These are phyloP conservation scores for Calocybe gambosa DNA, from an alignment of 1,284 basidiomycete species.

Conservation along the genomic window DNA sequence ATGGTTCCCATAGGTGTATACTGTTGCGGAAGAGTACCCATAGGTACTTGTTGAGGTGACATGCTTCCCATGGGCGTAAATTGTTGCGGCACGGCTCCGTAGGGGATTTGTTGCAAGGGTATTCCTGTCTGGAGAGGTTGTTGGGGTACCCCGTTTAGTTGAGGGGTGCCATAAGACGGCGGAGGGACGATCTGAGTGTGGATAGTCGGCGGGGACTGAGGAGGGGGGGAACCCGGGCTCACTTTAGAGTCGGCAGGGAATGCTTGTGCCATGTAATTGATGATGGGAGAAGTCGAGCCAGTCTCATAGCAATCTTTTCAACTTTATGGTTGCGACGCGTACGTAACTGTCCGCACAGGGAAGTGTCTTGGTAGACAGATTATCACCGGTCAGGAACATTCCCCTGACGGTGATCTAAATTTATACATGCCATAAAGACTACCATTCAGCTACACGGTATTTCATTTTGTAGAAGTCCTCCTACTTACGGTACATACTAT, in stretches of 20 bases:
- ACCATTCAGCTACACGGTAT: too few species aligned
- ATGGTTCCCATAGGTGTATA: not conserved
- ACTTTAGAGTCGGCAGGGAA: slow-evolving; percentile 1
- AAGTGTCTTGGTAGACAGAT: not conserved
- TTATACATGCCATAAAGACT: too few species aligned
- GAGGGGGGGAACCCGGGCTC: not conserved
- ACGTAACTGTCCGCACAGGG: not conserved
- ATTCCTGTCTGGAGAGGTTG: not conserved
- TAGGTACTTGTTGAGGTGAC: not conserved
- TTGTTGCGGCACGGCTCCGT: not conserved
- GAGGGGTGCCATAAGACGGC: not conserved
- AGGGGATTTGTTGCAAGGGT: not conserved
- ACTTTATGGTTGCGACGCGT: not conserved
- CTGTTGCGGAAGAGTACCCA: not conserved
- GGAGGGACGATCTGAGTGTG: not conserved
- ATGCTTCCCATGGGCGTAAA: not conserved
- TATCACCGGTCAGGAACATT: too few species aligned
- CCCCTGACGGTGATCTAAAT: too few species aligned
- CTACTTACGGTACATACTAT: too few species aligned
- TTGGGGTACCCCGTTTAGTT: not conserved
- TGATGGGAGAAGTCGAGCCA: not conserved
- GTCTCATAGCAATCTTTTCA: not conserved
- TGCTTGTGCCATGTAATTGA: slow-evolving; percentile 6
- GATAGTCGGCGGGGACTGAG: not conserved
- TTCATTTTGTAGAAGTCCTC: too few species aligned